Percentiles rank a stretch among this genome's conserved stretches.
phyloP scores from a whole-genome alignment of 176 grass and related monocot species.

The Oryza glaberrima region DNA sequence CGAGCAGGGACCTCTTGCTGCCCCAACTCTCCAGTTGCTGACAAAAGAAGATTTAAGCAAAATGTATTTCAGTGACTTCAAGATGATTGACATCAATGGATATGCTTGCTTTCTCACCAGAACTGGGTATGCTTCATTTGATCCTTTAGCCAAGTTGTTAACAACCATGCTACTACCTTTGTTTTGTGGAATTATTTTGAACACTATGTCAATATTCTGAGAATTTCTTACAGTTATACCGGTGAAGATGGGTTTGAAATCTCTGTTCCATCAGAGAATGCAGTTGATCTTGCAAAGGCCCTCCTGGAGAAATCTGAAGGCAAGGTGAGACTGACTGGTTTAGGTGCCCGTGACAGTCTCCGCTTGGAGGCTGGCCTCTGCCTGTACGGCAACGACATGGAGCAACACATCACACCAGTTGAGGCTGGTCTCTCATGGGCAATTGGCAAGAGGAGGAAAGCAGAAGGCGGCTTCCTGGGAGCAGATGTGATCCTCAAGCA shows the following conservation, averaged over 20 bases:
- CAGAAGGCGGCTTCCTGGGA: conserved; percentile 88
- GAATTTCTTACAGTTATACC: conserved; percentile 70
- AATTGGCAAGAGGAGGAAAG: conserved; percentile 84
- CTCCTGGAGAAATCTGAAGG: conserved; percentile 91
- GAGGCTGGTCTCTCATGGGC: conserved; percentile 97
- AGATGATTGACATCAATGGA: conserved; percentile 86
- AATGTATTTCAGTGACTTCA: conserved; percentile 93
- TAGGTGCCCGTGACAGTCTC: conserved; percentile 96
- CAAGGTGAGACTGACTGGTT: conserved; percentile 80
- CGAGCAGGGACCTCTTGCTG: conserved; percentile 85
- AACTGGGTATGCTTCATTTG: conserved; percentile 72
- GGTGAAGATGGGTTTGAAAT: conserved; percentile 99
- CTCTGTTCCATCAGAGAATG: conserved; percentile 89
- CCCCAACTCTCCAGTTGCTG: conserved; percentile 77
- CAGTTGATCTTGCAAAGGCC: conserved; percentile 80
- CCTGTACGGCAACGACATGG: conserved; percentile 95
- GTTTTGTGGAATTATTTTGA: neutral
- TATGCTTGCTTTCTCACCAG: conserved; percentile 84
- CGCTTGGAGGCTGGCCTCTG: conserved; percentile 96
- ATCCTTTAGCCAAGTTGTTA: neutral
- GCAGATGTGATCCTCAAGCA: conserved; percentile 93
- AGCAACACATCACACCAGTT: conserved; percentile 89
- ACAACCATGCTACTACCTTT: too few species aligned
- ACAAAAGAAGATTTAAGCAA: conserved; percentile 95
- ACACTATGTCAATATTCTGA: conserved; percentile 16